These are phyloP conservation scores for Papilionanthe hybrid DNA, from an alignment of 116 monocot genomes.

Conservation along the genomic window DNA sequence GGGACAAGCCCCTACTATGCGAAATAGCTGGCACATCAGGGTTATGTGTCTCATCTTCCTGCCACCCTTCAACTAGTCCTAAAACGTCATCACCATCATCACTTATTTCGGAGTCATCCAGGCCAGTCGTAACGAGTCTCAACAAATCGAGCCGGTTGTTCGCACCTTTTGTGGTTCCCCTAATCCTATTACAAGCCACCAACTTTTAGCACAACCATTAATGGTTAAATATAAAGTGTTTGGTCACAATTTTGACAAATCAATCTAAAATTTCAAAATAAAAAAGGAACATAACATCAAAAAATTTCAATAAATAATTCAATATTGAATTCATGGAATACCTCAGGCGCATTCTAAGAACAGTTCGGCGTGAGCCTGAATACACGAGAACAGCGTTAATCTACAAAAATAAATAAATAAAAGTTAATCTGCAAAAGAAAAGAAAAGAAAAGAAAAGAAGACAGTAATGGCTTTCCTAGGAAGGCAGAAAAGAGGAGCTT, in stretches of 20 bases:
- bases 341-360: slow-evolving; percentile 76
- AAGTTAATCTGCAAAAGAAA: neutral
- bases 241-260: neutral
- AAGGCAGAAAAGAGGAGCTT: too few species aligned
- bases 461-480: too few species aligned
- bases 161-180: slow-evolving; percentile 71
- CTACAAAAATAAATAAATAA: slow-evolving; percentile 19
- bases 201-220: neutral
- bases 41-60: slow-evolving; percentile 82
- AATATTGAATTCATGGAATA: slow-evolving; percentile 14
- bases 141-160: slow-evolving; percentile 83
- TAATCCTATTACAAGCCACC: slow-evolving; percentile 41
- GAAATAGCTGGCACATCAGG: slow-evolving; percentile 87
- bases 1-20: slow-evolving; percentile 74
- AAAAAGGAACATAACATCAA: neutral
- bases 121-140: slow-evolving; percentile 69
- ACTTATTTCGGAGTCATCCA: slow-evolving; percentile 51
- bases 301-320: neutral
- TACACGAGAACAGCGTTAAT: slow-evolving; percentile 63
- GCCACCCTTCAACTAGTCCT: slow-evolving; percentile 56
- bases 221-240: neutral
- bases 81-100: slow-evolving; percentile 41
- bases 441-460: too few species aligned
- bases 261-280: neutral
- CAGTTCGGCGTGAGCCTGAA: slow-evolving; percentile 56